Evolutionary conservation across 2,329 filamentous ascomycete genomes (phyloP), one percentile per base, ranked within the genome.

Genomic region (Fusarium torreyae): DNA sequence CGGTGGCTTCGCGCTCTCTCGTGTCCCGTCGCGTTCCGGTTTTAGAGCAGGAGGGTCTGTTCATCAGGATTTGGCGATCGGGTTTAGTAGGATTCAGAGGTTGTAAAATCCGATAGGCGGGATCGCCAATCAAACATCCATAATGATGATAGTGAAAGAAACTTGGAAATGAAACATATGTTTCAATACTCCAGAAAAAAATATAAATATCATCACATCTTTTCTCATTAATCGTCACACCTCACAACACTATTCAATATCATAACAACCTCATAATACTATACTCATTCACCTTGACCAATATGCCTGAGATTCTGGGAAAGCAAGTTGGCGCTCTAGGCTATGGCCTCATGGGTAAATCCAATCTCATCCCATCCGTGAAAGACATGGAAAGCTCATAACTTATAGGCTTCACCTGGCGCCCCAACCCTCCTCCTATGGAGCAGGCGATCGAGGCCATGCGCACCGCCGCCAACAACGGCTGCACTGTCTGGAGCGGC

Each of bases 401-500:
- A 36, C 11, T 15, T 5, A n/a, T 20, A 84, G 82, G 82, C 69
- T 74, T 86, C 39, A 84, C 82, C 24, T 83, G 83, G 82, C 80
- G 81, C 22, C 72, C 75, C 31, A 70, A 76, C 17, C 77, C 79
- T 2, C 76, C 77, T 11, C 75, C 84, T 4, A 74, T 84, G 15
- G 83, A 87, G 34, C 79, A 86, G 64, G 80, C 84, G 38, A 83
- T 89, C 65, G 84, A 83, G 43, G 85, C 87, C 13, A 82, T 92
- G 78, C 85, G 85, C 69, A 82, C 85, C 18, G 81, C 88, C 7
- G 75, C 89, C 14, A 68, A 78, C 24, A 75, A 75, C 13, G 81
- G 84, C 57, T 79, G 78, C 72, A 84, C 79, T 64, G 80, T 85
- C 57, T 91, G 89, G 88, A 91, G 90, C 71, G 88, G 82, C 38